Percentiles rank a stretch among this genome's conserved stretches.
Conservation (phyloP, 257 asterid species). For the Solanum sitiens region DNA sequence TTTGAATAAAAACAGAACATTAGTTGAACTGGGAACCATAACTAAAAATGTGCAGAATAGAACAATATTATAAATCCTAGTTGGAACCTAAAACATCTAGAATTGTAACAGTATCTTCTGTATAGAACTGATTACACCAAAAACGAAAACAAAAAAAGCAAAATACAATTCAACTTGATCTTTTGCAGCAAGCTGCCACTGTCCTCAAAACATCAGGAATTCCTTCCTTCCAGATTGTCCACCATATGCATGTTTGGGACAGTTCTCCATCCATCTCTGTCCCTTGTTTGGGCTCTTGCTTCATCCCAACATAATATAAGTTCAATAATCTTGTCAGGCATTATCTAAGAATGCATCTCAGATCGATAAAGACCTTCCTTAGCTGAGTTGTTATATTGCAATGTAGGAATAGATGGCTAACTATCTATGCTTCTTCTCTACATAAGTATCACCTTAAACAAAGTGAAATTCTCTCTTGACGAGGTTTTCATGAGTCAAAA, state of each 20-base stretch:
- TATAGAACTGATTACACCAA: neutral
- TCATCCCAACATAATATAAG: neutral
- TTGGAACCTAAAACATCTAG: neutral
- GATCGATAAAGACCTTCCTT: neutral
- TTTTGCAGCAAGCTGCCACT: neutral
- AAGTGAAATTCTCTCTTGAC: neutral
- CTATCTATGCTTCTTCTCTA: neutral
- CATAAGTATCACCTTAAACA: neutral
- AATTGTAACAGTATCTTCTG: neutral
- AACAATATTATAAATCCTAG: neutral
- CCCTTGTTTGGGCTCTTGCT: neutral
- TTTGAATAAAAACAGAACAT: neutral
- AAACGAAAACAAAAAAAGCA: neutral
- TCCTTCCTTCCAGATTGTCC: neutral
- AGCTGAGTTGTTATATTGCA: neutral
- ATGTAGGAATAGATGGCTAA: neutral
- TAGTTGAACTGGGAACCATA: neutral
- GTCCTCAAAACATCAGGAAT: neutral
- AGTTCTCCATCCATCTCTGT: neutral
- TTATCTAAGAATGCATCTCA: neutral
- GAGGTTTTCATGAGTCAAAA: neutral
- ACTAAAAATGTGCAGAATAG: neutral
- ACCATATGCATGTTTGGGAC: neutral
- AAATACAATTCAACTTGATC: neutral
- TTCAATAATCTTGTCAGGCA: neutral